Evolutionary conservation across 2,329 filamentous ascomycete species (phyloP), one percentile per base, ranked within the genome.

Genomic region (Aspergillus sp.): DNA sequence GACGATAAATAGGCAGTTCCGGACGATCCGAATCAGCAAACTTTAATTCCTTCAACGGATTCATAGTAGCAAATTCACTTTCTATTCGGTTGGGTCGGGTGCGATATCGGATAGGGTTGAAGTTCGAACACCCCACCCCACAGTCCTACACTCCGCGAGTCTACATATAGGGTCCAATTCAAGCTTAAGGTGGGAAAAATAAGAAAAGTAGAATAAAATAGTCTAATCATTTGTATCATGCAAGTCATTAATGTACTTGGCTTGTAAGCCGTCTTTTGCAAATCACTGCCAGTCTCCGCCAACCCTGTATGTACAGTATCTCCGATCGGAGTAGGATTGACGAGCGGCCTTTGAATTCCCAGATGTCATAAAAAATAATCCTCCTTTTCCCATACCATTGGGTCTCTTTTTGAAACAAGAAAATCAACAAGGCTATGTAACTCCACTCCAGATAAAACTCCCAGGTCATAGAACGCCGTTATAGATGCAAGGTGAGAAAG

Each of bases 221-320:
- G 50, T 62, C 27, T 62, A 62, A 51, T 58, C 42, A 62, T 64
- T 60, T 67, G 49, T 64, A 66, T 68, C 59, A 67, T 65, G 56
- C 59, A 64, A 61, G 48, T 66, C 60, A 64, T 66, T 66, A 66
- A 48, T 50, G 54, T 64, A 62, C 30, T 61, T 53, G n/a, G 39
- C 47, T 51, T 42, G 49, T 58, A n/a, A 30, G n/a, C 36, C 27
- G n/a, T 41, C 21, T 41, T 44, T 41, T 32, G 55, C 61, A 52
- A 57, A 36, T 63, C 41, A 52, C 39, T 57, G 53, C 57, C 41
- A 13, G 11, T 44, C 41, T 13, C 41, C 53, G 51, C 48, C 55
- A 54, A 63, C 55, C 61, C 58, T 39, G 54, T 65, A 64, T 68
- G 52, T 68, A 68, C 64, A 68, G 56, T 49, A 41, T 42, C 60